A percentile compares a stretch with the other conserved stretches of the same genome.
Conservation (phyloP, 345 rosid genomes). For the Litchi chinensis region DNA sequence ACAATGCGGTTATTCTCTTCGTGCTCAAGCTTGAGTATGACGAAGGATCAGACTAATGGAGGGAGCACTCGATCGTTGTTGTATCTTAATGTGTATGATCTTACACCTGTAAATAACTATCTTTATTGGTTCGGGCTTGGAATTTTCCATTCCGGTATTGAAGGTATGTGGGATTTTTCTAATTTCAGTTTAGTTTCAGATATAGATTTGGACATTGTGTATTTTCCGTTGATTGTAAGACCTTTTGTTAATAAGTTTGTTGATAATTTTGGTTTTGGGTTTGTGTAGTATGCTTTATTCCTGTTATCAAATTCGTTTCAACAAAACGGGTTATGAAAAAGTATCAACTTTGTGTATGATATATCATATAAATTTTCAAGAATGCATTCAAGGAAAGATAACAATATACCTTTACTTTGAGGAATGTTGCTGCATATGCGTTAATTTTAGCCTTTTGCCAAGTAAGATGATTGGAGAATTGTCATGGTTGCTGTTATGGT, state of each 20-base stretch:
- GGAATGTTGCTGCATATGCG: conserved; percentile 2
- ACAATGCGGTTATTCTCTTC: conserved; percentile 79
- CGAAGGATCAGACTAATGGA: conserved; percentile 44
- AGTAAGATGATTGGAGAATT: conserved; percentile 5
- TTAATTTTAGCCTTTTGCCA: not conserved
- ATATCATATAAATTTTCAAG: not conserved
- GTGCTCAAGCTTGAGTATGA: conserved; percentile 52
- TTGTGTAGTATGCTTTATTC: not conserved
- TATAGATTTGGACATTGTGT: not conserved
- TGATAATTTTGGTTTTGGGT: not conserved
- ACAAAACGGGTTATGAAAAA: not conserved
- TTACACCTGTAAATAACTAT: conserved; percentile 90
- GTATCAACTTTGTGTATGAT: not conserved
- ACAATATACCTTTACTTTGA: not conserved
- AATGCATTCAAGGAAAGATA: not conserved
- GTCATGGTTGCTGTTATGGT: not conserved
- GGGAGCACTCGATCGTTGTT: conserved; percentile 42
- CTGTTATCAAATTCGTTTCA: not conserved
- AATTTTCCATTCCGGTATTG: conserved; percentile 92
- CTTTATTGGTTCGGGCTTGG: conserved; percentile 93
- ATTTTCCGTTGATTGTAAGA: not conserved
- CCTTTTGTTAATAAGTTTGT: not conserved
- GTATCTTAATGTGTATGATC: conserved; percentile 92
- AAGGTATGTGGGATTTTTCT: conserved; percentile 52
- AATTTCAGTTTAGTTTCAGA: not conserved